Evolutionary conservation across 2,329 filamentous ascomycete species (phyloP), one percentile per base, ranked within the genome.

Genomic region (Clonostachys solani): DNA sequence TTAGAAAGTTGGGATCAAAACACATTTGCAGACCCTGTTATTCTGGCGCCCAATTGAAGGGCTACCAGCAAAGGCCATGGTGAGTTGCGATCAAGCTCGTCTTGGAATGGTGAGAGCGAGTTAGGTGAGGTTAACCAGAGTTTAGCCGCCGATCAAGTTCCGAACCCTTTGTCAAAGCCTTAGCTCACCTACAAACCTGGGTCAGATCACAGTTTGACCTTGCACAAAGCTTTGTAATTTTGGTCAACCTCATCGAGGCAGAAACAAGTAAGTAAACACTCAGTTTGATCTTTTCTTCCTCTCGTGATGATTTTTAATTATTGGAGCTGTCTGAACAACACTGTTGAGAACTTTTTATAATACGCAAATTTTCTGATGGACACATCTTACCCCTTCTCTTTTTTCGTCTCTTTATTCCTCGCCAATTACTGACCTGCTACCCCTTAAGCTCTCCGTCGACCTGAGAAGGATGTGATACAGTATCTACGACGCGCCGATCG

Each of bases 271-370:
- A 43, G 42, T 16, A 18, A 36, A 36, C 9, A 8, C 6, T 44
- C n/a, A 43, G 37, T 33, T 43, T 18, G 16, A 12, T 12, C 44
- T 43, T 36, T 33, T 18, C n/a, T 33, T 18, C 15, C 40, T 44
- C 47, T 50, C 59, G 53, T 77, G 74, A 77, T 76, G 73, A 71
- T 19, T 55, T 55, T 59, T 54, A 60, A 62, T 72, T 86, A 88
- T 88, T 89, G 85, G 85, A 89, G 85, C 85, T 88, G 84, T 89
- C 85, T 83, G 70, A 78, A 68, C 79, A 73, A 65, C 64, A 62
- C 69, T 85, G 82, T 74, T 78, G 84, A 87, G 72, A 75, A 71
- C 62, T 62, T 60, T 43, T 66, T 68, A 65, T 74, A 63, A 78
- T 83, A 84, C 80, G 80, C 77, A 71, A 54, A 45, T 29, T 29